phyloP scores from a whole-genome alignment of 768 basidiomycete species.

The Mycena rosella region DNA sequence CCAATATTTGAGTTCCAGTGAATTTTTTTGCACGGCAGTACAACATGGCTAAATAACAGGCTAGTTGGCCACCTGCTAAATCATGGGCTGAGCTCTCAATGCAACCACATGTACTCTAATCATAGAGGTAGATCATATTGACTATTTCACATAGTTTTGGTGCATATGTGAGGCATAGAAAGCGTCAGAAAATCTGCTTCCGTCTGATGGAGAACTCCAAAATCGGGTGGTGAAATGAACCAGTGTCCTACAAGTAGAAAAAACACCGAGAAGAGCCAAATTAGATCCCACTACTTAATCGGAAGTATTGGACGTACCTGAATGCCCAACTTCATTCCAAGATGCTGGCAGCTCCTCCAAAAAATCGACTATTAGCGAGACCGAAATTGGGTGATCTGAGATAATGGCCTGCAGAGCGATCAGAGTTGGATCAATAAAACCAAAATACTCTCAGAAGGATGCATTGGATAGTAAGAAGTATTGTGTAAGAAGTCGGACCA shows the following conservation, averaged over 20 bases:
- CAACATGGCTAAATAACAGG: neutral
- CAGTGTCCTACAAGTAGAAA: too few relatives aligned
- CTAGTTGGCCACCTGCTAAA: too few relatives aligned
- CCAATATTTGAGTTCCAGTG: neutral
- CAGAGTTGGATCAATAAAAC: too few relatives aligned
- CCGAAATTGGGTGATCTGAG: constrained; percentile 3
- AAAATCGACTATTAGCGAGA: constrained; percentile 1
- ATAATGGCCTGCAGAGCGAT: constrained; percentile 7
- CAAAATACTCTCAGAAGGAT: too few relatives aligned
- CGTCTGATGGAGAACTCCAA: neutral
- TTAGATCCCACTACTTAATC: too few relatives aligned
- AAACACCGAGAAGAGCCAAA: too few relatives aligned
- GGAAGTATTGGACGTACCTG: too few relatives aligned
- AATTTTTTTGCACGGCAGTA: neutral
- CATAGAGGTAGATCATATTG: neutral
- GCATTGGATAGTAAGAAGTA: too few relatives aligned
- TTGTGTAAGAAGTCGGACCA: neutral
- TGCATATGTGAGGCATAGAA: too few relatives aligned
- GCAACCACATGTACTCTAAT: neutral
- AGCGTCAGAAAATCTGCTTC: neutral
- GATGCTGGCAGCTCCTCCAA: too few relatives aligned
- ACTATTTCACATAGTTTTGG: neutral
- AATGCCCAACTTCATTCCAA: too few relatives aligned
- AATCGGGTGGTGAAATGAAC: constrained; percentile 5
- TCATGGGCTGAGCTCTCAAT: neutral